Base-by-base conservation (phyloP, 805 yeast genomes). In the Wickerhamomyces bovis region DNA sequence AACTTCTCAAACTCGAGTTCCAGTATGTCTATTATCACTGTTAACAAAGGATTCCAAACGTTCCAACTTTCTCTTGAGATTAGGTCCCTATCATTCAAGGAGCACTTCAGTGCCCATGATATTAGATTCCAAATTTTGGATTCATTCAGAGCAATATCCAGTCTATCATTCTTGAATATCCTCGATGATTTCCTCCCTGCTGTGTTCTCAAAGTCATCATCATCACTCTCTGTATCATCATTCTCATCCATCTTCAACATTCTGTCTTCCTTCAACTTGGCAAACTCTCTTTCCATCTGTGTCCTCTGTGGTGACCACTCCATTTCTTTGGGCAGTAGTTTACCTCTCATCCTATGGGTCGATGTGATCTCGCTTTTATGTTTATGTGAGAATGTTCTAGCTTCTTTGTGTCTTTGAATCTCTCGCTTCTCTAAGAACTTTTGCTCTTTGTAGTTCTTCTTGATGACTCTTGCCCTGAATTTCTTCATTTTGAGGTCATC, bases 91-190 rank as follows among this genome's bases (percentile, higher is more conserved):
- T 54, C 49, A n/a, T 50, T 42, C 2, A 44, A 19, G 2, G 65
- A 54, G 41, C 66, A 62, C 23, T 55, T 54, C 25, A 66, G 47
- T 0, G 60, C 63, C 69, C 68, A 66, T 30, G 52, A 41, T 13
- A 63, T 53, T 1, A 59, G 64, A 6, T 45, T 46, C 65, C 68
- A 60, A 2, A 63, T 51, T 16, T 43, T 53, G 4, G 51, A 53
- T 4, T 46, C 44, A 15, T 49, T 39, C 16, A 63, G 43, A 4
- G 54, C 55, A 15, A 51, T 48, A 44, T 60, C 60, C 35, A 65
- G 54, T 42, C 63, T 51, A 18, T 54, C 53, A 40, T 62, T 58
- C 40, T 45, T 51, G 20, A 63, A 41, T 12, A 65, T 53, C 15
- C 47, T 52, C 3, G 49, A 49, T 0, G 64, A 46, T 19, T 55